Evolutionary conservation across 257 asterid genomes (phyloP).

Genomic region (Mentha longifolia): DNA sequence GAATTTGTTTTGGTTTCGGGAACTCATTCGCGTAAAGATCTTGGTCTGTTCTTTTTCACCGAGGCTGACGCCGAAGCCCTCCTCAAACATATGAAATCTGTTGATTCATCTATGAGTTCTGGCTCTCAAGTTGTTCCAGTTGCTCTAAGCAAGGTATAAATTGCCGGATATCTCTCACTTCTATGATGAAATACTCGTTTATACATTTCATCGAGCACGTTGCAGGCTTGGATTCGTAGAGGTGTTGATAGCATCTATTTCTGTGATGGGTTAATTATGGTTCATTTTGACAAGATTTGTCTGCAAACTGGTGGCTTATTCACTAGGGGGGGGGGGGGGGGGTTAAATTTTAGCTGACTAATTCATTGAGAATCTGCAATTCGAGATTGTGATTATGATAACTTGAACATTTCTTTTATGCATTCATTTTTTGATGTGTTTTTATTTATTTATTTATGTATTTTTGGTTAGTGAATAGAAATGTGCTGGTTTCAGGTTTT

Average conservation of each 20-base stretch:
- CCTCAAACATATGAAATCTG: constrained; percentile 68
- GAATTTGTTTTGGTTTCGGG: constrained; percentile 86
- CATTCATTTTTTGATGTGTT: too few relatives aligned
- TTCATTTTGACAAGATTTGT: not conserved
- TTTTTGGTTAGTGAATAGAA: constrained; percentile 27
- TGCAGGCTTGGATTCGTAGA: too few relatives aligned
- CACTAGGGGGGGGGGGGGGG: not conserved
- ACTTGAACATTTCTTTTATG: not conserved
- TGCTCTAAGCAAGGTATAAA: constrained; percentile 76
- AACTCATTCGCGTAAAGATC: constrained; percentile 50
- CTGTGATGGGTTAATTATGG: constrained; percentile 16
- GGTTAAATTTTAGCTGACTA: constrained; percentile 1
- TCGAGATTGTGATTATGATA: not conserved
- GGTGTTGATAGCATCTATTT: too few relatives aligned
- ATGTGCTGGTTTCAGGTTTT: constrained; percentile 63
- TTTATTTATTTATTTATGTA: not conserved
- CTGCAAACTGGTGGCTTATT: constrained; percentile 3
- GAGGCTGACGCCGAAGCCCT: constrained; percentile 80
- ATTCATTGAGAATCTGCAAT: not conserved
- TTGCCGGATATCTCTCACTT: not conserved
- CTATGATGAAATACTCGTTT: not conserved
- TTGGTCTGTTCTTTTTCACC: constrained; percentile 78
- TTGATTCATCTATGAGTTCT: constrained; percentile 64
- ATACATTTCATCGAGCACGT: constrained; percentile 45
- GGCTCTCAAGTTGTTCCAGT: constrained; percentile 81